These are phyloP conservation scores for Fagus crenata DNA, from an alignment of 306 rosid genomes.

Conservation along the genomic window DNA sequence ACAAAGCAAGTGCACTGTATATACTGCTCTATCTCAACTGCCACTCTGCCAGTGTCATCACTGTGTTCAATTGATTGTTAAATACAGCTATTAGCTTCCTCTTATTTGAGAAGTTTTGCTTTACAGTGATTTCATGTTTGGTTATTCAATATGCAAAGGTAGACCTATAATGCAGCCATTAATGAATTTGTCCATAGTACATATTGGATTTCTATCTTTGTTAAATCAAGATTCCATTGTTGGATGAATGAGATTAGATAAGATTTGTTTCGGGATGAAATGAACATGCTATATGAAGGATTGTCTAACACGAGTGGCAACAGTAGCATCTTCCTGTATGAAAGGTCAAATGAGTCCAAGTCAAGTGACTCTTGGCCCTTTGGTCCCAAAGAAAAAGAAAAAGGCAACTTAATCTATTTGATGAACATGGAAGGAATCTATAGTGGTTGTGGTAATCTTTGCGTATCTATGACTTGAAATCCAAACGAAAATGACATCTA, in stretches of 20 bases:
- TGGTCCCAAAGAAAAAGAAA: no score
- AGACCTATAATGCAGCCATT: not conserved
- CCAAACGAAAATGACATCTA: no score
- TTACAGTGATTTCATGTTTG: not conserved
- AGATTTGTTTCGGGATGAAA: not conserved
- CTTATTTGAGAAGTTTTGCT: not conserved
- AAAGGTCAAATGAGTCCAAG: not conserved
- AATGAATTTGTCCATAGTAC: not conserved
- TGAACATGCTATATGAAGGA: not conserved
- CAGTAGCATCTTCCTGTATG: not conserved
- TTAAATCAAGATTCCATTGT: not conserved
- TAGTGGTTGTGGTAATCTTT: no score
- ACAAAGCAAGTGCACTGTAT: not conserved
- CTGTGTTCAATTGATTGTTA: not conserved
- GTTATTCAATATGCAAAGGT: not conserved
- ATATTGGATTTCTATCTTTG: no score
- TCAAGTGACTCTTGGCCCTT: no score
- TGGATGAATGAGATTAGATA: not conserved
- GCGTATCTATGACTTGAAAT: no score
- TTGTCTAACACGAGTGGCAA: not conserved
- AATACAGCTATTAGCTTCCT: not conserved
- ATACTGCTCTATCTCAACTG: not conserved
- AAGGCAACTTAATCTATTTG: no score
- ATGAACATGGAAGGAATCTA: no score
- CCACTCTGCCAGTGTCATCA: not conserved